These are phyloP conservation scores for Schizochytrium sp. DNA, from an alignment of 108 stramenopile species.

Conservation along the genomic window DNA sequence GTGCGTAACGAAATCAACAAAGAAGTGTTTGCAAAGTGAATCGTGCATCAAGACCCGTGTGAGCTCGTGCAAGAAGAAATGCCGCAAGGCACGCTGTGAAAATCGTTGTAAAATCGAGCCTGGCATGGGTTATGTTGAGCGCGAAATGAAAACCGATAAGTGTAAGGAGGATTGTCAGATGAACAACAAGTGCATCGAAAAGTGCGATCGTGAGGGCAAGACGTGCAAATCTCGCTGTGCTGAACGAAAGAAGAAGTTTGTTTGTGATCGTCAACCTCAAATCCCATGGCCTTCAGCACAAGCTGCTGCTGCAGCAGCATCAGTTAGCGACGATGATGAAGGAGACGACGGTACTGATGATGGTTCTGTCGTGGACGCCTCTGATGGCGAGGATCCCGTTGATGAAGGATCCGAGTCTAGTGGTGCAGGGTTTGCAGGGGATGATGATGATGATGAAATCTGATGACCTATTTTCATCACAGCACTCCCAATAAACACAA, in stretches of 20 bases:
- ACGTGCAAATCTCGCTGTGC: slow-evolving; percentile 32
- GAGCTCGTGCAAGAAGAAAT: slow-evolving; percentile 40
- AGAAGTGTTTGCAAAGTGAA: slow-evolving; percentile 44
- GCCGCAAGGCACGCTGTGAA: slow-evolving; percentile 41
- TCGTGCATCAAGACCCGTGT: neutral
- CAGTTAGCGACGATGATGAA: neutral
- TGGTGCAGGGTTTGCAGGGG: neutral
- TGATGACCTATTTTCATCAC: neutral
- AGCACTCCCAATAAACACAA: too few species aligned
- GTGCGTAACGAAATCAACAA: slow-evolving; percentile 16
- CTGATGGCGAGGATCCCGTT: neutral
- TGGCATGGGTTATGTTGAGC: slow-evolving; percentile 22
- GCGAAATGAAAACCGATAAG: slow-evolving; percentile 55
- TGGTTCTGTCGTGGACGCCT: neutral
- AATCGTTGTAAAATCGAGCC: slow-evolving; percentile 34
- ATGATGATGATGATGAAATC: slow-evolving; percentile 50
- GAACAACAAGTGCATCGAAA: slow-evolving; percentile 55
- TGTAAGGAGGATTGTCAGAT: slow-evolving; percentile 45
- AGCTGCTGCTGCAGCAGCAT: neutral
- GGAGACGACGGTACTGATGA: neutral
- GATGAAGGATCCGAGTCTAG: neutral
- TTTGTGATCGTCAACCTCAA: slow-evolving; percentile 4
- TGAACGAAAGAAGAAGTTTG: slow-evolving; percentile 30
- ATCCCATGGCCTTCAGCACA: slow-evolving; percentile 43
- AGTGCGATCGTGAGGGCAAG: slow-evolving; percentile 40